Evolutionary conservation across 116 monocot genomes (phyloP).

Genomic region (Posidonia oceanica): DNA sequence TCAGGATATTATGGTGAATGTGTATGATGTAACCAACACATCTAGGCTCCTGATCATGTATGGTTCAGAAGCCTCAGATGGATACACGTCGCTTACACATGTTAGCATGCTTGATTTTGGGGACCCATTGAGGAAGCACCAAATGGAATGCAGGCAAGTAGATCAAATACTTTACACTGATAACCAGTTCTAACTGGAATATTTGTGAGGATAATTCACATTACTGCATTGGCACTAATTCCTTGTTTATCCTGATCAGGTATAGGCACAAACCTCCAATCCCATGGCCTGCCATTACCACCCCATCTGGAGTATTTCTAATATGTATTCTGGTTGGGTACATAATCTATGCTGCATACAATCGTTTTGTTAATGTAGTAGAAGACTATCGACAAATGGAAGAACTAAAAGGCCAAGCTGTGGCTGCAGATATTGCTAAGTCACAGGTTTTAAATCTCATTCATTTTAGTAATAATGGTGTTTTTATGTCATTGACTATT

Average conservation of each 20-base stretch:
- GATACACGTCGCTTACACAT: slow-evolving; percentile 42
- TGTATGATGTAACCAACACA: slow-evolving; percentile 83
- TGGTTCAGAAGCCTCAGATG: slow-evolving; percentile 51
- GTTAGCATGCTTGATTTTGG: slow-evolving; percentile 87
- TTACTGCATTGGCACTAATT: not conserved
- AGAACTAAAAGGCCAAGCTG: slow-evolving; percentile 91
- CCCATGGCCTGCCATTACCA: slow-evolving; percentile 63
- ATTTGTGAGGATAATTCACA: too few relatives aligned
- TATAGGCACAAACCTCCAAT: slow-evolving; percentile 67
- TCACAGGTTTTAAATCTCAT: slow-evolving; percentile 42
- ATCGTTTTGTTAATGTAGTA: slow-evolving; percentile 72
- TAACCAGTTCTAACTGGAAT: too few relatives aligned
- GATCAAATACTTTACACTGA: not conserved
- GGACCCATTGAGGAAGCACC: slow-evolving; percentile 87
- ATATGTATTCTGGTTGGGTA: slow-evolving; percentile 77
- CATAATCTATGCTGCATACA: slow-evolving; percentile 77
- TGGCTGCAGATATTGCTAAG: slow-evolving; percentile 96
- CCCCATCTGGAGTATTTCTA: slow-evolving; percentile 67
- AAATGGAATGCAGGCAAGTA: slow-evolving; percentile 81
- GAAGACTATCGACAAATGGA: slow-evolving; percentile 93
- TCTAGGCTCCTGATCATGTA: slow-evolving; percentile 90
- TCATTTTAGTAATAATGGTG: not conserved
- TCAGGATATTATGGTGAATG: slow-evolving; percentile 86
- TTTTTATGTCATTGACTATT: too few relatives aligned
- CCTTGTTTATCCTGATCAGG: slow-evolving; percentile 23